A percentile compares a stretch with the other conserved stretches of the same genome.
Evolutionary conservation across 108 stramenopile genomes (phyloP).

Genomic region (Nitzschia palea): DNA sequence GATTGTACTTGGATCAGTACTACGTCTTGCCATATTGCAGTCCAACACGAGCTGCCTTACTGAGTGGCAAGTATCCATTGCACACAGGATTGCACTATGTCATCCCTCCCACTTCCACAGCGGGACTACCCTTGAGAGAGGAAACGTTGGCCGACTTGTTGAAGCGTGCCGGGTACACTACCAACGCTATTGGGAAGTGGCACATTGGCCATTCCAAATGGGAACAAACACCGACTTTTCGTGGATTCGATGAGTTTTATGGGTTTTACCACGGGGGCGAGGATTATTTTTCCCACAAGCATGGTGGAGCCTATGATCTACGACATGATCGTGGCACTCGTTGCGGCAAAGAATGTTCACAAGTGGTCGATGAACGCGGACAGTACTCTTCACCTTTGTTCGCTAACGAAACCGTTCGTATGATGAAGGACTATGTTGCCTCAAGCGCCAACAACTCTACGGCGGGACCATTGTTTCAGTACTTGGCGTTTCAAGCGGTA

Average conservation of each 20-base stretch:
- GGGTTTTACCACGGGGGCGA: constrained; percentile 53
- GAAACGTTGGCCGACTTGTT: constrained; percentile 37
- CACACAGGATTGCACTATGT: constrained; percentile 32
- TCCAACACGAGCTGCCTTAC: constrained; percentile 36
- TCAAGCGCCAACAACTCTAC: neutral
- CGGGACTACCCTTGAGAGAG: constrained; percentile 35
- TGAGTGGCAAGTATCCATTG: constrained; percentile 43
- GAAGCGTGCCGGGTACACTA: constrained; percentile 29
- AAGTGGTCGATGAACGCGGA: constrained; percentile 11
- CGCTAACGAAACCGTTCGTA: constrained; percentile 24
- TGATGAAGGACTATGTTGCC: constrained; percentile 13
- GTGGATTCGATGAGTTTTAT: constrained; percentile 61
- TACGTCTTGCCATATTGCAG: constrained; percentile 46
- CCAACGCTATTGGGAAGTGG: constrained; percentile 68
- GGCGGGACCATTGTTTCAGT: constrained; percentile 32
- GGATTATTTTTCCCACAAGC: constrained; percentile 50
- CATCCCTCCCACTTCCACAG: neutral
- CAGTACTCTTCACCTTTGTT: constrained; percentile 40
- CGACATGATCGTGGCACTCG: constrained; percentile 3
- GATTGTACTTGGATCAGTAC: constrained; percentile 35
- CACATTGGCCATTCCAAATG: constrained; percentile 47
- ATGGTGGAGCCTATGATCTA: constrained; percentile 18
- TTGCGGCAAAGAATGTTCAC: constrained; percentile 28
- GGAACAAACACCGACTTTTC: constrained; percentile 44
- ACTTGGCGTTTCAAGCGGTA: constrained; percentile 39